phyloP scores from a whole-genome alignment of 495 filamentous ascomycete species.

The Hypomontagnella submonticulosa region DNA sequence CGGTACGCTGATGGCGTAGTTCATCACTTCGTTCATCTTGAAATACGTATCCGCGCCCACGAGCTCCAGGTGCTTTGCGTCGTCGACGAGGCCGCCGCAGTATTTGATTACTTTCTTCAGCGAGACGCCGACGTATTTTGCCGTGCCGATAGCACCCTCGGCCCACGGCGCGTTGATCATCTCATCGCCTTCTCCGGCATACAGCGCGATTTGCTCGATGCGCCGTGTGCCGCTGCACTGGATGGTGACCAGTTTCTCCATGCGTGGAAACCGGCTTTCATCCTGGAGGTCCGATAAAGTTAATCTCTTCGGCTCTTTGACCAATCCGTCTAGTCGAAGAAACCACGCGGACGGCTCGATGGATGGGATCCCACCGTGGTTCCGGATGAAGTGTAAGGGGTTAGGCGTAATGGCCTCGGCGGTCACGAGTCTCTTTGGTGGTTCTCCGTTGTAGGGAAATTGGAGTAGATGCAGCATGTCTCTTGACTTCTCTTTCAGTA shows the following conservation, averaged over 20 bases:
- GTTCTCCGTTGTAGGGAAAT: slow-evolving; percentile 78
- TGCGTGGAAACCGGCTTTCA: slow-evolving; percentile 64
- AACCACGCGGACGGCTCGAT: slow-evolving; percentile 66
- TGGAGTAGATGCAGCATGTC: slow-evolving; percentile 77
- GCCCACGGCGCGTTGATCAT: slow-evolving; percentile 75
- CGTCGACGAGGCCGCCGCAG: slow-evolving; percentile 67
- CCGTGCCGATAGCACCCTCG: slow-evolving; percentile 74
- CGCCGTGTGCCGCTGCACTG: slow-evolving; percentile 76
- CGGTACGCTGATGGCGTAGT: slow-evolving; percentile 72
- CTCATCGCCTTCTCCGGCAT: slow-evolving; percentile 74
- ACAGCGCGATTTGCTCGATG: slow-evolving; percentile 71
- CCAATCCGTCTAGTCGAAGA: slow-evolving; percentile 66
- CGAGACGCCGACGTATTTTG: slow-evolving; percentile 68
- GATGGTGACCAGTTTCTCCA: slow-evolving; percentile 66
- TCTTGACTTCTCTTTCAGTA: slow-evolving; percentile 67
- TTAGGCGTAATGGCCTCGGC: slow-evolving; percentile 68
- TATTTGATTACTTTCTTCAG: slow-evolving; percentile 74
- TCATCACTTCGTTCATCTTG: slow-evolving; percentile 69
- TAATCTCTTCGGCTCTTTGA: slow-evolving; percentile 63
- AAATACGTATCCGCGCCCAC: slow-evolving; percentile 75
- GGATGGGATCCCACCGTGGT: slow-evolving; percentile 71
- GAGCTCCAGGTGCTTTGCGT: slow-evolving; percentile 70
- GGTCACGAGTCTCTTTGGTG: slow-evolving; percentile 62
- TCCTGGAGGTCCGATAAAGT: slow-evolving; percentile 68
- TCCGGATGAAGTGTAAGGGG: slow-evolving; percentile 70